Base-by-base conservation (phyloP, 805 yeast species). In the Myxozyma neotropica region DNA sequence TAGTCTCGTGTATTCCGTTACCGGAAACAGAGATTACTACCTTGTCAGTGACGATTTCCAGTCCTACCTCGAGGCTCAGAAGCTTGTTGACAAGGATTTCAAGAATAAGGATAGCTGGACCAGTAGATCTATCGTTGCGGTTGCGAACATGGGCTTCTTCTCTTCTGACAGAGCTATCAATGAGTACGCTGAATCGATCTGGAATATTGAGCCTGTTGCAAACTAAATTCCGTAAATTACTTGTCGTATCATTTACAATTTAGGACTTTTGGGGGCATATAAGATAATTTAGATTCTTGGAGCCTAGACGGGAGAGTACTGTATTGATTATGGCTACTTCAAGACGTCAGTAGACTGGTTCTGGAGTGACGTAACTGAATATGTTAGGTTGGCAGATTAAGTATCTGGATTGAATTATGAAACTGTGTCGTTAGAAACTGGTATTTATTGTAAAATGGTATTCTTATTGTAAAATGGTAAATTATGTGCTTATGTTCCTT, bases 111-210 rank as follows among this genome's bases (percentile, higher is more conserved):
- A 83, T 63, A 80, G 77, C 46, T 91, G 97, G 97, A 78, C 83
- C 57, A 84, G 83, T 73, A 90, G 89, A 76, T 77, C 87, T 45
- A 87, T 91, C 61, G 74, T 80, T 62, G 83, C 88, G 67, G 97
- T 91, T 57, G 95, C 97, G 55, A 89, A 89, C 73, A 88, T 89
- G 86, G 97, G 97, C 6, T 92, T 89, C 81, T 91, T 91, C 78
- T 82, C 89, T 63, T 84, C 92, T 63, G 97, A 91, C 74, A 81
- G 97, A 74, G 89, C 96, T 73, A 88, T 91, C 70, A 87, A 86
- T 69, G 97, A 91, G 73, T 91, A 91, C 67, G 96, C 97, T 35
- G 96, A 89, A 66, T 82, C 85, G 63, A 90, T 91, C 69, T 91
- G 97, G 97, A 87, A 91, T 70, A 83, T 90, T 63, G 96, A 91